Percentiles rank a stretch among this genome's conserved stretches.
Conservation (phyloP, 495 filamentous ascomycete species). For the Aspergillus wentii region DNA sequence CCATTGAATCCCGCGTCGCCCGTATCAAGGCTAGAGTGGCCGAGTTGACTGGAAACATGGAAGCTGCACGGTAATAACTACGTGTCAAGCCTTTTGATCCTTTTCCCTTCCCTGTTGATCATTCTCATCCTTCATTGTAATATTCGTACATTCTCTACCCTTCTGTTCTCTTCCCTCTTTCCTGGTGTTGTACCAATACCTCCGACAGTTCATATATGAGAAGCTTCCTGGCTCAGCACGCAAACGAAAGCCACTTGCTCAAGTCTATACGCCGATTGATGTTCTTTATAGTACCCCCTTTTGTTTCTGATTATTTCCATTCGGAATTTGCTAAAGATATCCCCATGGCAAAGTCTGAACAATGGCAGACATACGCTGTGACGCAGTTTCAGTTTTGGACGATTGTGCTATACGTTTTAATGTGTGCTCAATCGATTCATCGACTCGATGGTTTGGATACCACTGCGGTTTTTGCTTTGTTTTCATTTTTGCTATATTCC, state of each 20-base stretch:
- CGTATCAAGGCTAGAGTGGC: constrained; percentile 97
- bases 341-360: not conserved
- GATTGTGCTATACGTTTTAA: constrained; percentile 7
- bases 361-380: constrained; percentile 7
- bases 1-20: constrained; percentile 92
- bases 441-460: constrained; percentile 3
- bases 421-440: constrained; percentile 1
- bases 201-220: too few species aligned
- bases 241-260: too few species aligned
- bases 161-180: too few species aligned
- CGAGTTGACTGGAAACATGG: constrained; percentile 83
- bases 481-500: constrained; percentile 3
- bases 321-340: constrained; percentile 1
- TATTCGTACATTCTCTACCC: too few species aligned
- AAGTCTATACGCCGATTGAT: too few species aligned
- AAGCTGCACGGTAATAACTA: constrained; percentile 38
- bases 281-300: too few species aligned
- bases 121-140: too few species aligned
- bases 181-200: too few species aligned
- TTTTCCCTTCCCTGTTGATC: not conserved
- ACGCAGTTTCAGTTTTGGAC: constrained; percentile 3
- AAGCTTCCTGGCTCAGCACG: too few species aligned
- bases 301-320: too few species aligned
- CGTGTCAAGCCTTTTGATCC: not conserved
- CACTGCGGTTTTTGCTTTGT: constrained; percentile 2